These are phyloP conservation scores for Pyrrhoderma noxium DNA, from an alignment of 1,284 basidiomycete species.

Conservation along the genomic window DNA sequence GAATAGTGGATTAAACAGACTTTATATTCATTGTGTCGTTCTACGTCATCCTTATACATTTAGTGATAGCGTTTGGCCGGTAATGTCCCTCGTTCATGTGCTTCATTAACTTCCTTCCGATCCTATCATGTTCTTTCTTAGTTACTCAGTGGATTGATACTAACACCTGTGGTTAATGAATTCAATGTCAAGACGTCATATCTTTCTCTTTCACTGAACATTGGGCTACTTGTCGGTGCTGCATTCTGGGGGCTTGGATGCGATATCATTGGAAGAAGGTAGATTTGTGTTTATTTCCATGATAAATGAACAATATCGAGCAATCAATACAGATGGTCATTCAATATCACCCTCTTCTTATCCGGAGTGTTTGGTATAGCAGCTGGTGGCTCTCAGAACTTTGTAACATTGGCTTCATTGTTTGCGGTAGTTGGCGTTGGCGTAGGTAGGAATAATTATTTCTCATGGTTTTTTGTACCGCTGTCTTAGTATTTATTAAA, in stretches of 20 bases:
- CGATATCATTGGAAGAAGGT: constrained; percentile 56
- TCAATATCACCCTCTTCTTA: constrained; percentile 70
- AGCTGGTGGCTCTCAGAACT: constrained; percentile 52
- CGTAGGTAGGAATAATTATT: constrained; percentile 34
- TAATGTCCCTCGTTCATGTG: constrained; percentile 23
- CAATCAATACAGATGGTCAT: constrained; percentile 46
- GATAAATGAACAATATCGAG: constrained; percentile 6
- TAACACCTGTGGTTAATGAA: constrained; percentile 50
- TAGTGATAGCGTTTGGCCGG: constrained; percentile 44
- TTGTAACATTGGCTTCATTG: constrained; percentile 43
- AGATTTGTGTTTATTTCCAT: constrained; percentile 15
- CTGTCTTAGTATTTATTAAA: no score
- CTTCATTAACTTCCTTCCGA: background rate
- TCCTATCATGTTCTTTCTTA: constrained; percentile 20
- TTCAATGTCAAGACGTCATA: constrained; percentile 49
- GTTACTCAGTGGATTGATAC: constrained; percentile 48
- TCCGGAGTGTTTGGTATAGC: constrained; percentile 59
- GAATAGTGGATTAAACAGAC: no score
- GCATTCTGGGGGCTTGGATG: constrained; percentile 54
- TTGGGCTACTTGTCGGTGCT: constrained; percentile 62
- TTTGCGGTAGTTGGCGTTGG: constrained; percentile 53
- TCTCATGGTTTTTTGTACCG: no score
- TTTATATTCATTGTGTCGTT: no score
- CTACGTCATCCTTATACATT: background rate
- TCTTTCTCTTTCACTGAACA: constrained; percentile 50